Percentiles rank a stretch among this genome's conserved stretches.
phyloP scores from a whole-genome alignment of 768 basidiomycete genomes.

The Auricularia auricula-judae region DNA sequence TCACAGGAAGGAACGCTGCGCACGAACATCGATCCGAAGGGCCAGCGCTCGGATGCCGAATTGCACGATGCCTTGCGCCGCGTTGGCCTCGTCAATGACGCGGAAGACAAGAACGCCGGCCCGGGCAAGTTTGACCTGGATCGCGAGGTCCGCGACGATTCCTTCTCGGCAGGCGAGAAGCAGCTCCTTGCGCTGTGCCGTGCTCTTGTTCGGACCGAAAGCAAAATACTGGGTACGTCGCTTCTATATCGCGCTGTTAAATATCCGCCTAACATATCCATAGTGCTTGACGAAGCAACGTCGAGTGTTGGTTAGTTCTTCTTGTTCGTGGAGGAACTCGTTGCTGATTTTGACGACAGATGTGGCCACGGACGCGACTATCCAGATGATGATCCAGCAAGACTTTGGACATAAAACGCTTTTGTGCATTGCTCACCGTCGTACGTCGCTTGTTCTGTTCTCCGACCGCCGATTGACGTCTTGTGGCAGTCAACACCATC shows the following conservation, averaged over 20 bases:
- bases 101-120: neutral
- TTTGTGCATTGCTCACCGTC: conserved; percentile 45
- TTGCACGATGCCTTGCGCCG: neutral
- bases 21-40: neutral
- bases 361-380: conserved; percentile 47
- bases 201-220: conserved; percentile 45
- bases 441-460: conserved; percentile 18
- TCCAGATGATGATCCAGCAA: conserved; percentile 52
- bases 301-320: conserved; percentile 33
- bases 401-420: conserved; percentile 47
- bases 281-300: conserved; percentile 41
- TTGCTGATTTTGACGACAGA: conserved; percentile 12
- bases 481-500: conserved; percentile 11
- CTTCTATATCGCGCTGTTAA: conserved; percentile 21
- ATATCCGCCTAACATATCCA: conserved; percentile 14
- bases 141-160: neutral
- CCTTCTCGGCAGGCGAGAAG: conserved; percentile 52
- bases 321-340: neutral
- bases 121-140: neutral
- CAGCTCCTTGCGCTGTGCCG: conserved; percentile 53
- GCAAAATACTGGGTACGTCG: conserved; percentile 32
- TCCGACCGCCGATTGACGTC: conserved; percentile 8
- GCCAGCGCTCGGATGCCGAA: neutral
- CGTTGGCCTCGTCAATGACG: neutral
- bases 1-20: neutral